Percentiles rank a stretch among this genome's conserved stretches.
phyloP scores from a whole-genome alignment of 2,329 filamentous ascomycete species.

The Waltergamsia citrina region DNA sequence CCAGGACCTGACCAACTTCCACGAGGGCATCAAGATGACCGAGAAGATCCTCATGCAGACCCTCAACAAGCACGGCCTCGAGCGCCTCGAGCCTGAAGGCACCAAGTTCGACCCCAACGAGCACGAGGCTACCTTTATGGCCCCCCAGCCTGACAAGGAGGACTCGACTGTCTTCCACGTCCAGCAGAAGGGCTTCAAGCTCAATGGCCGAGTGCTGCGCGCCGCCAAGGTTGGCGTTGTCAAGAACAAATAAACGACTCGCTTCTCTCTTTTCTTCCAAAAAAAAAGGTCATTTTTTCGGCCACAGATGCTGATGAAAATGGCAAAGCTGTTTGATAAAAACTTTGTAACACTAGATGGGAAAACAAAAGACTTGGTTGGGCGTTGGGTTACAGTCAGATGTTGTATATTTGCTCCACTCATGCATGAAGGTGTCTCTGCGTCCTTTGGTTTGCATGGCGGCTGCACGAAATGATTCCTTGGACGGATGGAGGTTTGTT shows the following conservation, averaged over 20 bases:
- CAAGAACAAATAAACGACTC: constrained; percentile 54
- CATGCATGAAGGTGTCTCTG: no score
- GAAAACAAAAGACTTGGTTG: no score
- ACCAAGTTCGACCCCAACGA: constrained; percentile 94
- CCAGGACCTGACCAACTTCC: constrained; percentile 69
- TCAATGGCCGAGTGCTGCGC: constrained; percentile 83
- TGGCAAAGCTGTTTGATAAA: no score
- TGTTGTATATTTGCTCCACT: no score
- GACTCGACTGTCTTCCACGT: constrained; percentile 85
- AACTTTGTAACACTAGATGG: no score
- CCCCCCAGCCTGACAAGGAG: constrained; percentile 77
- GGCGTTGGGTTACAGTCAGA: no score
- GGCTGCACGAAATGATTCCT: no score
- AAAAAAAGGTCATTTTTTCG: constrained; percentile 1
- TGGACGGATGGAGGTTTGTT: no score
- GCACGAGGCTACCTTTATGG: constrained; percentile 95
- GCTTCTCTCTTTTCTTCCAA: constrained; percentile 1
- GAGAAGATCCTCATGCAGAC: constrained; percentile 80
- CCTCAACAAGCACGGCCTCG: constrained; percentile 86
- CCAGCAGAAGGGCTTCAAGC: constrained; percentile 90
- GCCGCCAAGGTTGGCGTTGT: constrained; percentile 95
- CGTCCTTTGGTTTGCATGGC: no score
- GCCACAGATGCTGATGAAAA: no score
- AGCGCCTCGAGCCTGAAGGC: constrained; percentile 73
- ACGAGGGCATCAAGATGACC: constrained; percentile 92